A percentile compares a stretch with the other conserved stretches of the same genome.
Conservation (phyloP, 2,329 filamentous ascomycete genomes). For the Fusarium sp. region DNA sequence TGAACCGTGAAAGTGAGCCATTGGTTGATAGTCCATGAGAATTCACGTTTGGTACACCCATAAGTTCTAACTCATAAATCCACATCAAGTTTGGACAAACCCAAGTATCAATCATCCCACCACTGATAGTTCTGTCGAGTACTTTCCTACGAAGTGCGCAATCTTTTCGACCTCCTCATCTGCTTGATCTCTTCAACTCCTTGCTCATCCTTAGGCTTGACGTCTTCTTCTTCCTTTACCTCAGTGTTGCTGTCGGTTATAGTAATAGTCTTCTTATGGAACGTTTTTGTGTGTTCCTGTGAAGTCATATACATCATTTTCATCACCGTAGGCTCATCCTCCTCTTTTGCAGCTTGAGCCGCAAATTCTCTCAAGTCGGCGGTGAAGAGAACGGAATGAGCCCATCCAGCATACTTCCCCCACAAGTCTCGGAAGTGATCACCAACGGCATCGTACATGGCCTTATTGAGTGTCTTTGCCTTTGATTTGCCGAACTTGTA, state of each 20-base stretch:
- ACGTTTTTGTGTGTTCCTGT: slow-evolving; percentile 41
- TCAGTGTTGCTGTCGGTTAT: slow-evolving; percentile 36
- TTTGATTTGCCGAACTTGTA: slow-evolving; percentile 93
- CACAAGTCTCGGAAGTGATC: slow-evolving; percentile 91
- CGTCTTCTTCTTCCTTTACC: slow-evolving; percentile 29
- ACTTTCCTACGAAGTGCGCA: slow-evolving; percentile 41
- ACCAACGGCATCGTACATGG: slow-evolving; percentile 89
- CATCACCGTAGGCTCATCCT: slow-evolving; percentile 29
- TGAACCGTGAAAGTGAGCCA: no score
- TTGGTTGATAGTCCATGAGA: no score
- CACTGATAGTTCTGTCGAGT: no score
- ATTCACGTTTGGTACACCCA: no score
- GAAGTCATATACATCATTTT: slow-evolving; percentile 47
- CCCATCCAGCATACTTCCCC: slow-evolving; percentile 97
- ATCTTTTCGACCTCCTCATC: slow-evolving; percentile 49
- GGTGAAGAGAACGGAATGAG: slow-evolving; percentile 96
- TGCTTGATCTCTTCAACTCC: slow-evolving; percentile 26
- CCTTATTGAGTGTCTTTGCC: slow-evolving; percentile 87
- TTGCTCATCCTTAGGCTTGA: slow-evolving; percentile 32
- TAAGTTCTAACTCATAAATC: background rate
- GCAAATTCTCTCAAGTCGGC: slow-evolving; percentile 91
- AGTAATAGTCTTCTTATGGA: slow-evolving; percentile 45
- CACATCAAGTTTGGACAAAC: background rate
- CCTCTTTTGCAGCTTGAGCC: slow-evolving; percentile 63
- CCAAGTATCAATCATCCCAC: no score